Evolutionary conservation across 768 basidiomycete genomes (phyloP), one percentile per base, ranked within the genome.

Genomic region (Leccinum longicurvipes): DNA sequence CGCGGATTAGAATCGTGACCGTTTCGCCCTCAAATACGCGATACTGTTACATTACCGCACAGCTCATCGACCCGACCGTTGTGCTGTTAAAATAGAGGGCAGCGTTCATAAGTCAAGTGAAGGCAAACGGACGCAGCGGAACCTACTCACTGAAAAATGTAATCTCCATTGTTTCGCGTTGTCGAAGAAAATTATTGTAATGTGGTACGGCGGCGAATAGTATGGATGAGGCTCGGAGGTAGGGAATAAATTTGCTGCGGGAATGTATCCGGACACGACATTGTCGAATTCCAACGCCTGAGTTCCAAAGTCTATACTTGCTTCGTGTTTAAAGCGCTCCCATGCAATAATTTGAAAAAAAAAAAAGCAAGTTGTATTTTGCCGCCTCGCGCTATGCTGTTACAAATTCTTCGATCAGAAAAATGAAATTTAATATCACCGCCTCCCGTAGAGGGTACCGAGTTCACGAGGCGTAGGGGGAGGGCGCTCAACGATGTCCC

Each of bases 281-380:
- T 2, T n/a, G n/a, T n/a, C n/a, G n/a, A n/a, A 6, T 58, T 45
- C 21, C 42, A 42, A 50, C 1, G 29, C 6, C 12, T 44, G 17
- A 8, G 11, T 56, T 44, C 39, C 52, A 31, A 34, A 41, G 45
- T 23, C 39, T 27, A 36, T 27, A 24, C n/a, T 1, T 44, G 34
- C 44, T 32, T 44, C 27, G 7, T 15, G 23, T 28, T n/a, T 19
- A 47, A 23, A 25, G 41, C 23, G 25, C 27, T 25, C 9, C 42
- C 56, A 56, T 41, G 47, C 44, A 48, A 46, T 19, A 46, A 55
- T 55, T 41, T 41, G 19, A 41, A 41, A 39, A 15, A 23, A 9
- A 50, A 47, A 14, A 49, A 36, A 29, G 45, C 54, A 54, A 28
- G n/a, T 48, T 56, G 28, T 57, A 65, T 61, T 59, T 59, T 60